Evolutionary conservation across 768 basidiomycete species (phyloP), one percentile per base, ranked within the genome.

Genomic region (Tricholomella constricta): DNA sequence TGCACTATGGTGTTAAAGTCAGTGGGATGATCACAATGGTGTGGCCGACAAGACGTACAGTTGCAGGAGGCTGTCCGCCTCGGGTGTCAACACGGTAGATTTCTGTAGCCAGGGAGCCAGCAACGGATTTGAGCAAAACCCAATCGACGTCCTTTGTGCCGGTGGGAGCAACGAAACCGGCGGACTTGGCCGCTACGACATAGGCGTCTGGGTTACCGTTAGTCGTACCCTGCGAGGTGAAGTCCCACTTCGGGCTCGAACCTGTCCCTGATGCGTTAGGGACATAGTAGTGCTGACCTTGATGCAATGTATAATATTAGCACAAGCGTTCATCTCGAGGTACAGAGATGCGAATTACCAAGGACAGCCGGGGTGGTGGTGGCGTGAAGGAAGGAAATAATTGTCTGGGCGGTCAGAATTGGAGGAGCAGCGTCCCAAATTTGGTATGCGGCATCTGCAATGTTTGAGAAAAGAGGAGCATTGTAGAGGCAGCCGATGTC

Each of bases 251-350:
- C 1, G 85, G 82, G 50, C 71, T 68, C 25, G 70, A 29, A 14
- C 77, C 78, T 3, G 4, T 74, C 77, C 4, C 72, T 66, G 45
- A 69, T 54, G 4, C 78, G 63, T 79, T 79, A 1, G 70, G 63
- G 31, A 82, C 71, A 64, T 84, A 88, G 72, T 78, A 85, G 58
- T 88, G 84, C 54, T 81, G 74, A 12, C 78, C 78, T 60, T 57
- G 27, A 49, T 27, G 26, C 31, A 26, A 10, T 2, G 1, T 14
- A 4, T 14, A 35, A n/a, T 14, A 14, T 47, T 2, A 37, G 20
- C 15, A 26, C 3, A 37, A n/a, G n/a, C n/a, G 27, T 7, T 40
- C 9, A 29, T 15, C 5, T 9, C 1, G 12, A 22, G 6, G 15
- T 8, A 23, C 15, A 41, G 8, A 26, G 42, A 26, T 38, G n/a